phyloP scores from a whole-genome alignment of 1,284 basidiomycete species.

The Trametes versicolor region DNA sequence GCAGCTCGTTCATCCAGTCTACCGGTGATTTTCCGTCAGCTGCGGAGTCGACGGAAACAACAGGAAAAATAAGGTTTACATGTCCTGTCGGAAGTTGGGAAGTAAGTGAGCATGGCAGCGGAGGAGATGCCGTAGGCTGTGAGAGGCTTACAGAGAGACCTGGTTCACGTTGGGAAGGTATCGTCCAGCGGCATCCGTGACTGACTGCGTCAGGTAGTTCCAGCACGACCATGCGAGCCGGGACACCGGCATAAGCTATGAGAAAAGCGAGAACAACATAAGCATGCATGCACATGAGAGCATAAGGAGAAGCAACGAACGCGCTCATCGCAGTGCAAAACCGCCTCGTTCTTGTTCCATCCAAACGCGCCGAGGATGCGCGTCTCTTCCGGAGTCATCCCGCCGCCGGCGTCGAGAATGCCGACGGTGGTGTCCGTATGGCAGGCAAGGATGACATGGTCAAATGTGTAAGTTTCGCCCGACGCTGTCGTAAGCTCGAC shows the following conservation, averaged over 20 bases:
- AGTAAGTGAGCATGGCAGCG: not conserved
- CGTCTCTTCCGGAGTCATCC: slow-evolving; percentile 64
- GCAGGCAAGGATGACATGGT: slow-evolving; percentile 83
- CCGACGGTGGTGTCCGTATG: slow-evolving; percentile 76
- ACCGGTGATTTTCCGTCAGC: too few species aligned
- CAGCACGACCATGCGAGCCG: slow-evolving; percentile 76
- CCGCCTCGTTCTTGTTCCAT: slow-evolving; percentile 78
- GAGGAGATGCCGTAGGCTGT: slow-evolving; percentile 1
- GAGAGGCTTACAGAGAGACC: slow-evolving; percentile 68
- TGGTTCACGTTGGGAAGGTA: slow-evolving; percentile 63
- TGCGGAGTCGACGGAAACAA: not conserved
- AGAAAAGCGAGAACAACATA: not conserved
- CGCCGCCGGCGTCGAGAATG: slow-evolving; percentile 66
- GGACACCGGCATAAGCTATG: slow-evolving; percentile 72
- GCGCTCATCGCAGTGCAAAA: slow-evolving; percentile 72
- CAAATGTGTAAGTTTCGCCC: slow-evolving; percentile 60
- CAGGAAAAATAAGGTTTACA: not conserved
- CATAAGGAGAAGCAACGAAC: slow-evolving; percentile 43
- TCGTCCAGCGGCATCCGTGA: slow-evolving; percentile 46
- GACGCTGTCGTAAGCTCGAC: slow-evolving; percentile 56
- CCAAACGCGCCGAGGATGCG: slow-evolving; percentile 65
- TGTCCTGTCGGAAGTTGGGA: not conserved
- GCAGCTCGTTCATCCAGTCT: slow-evolving; percentile 79
- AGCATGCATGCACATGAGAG: not conserved
- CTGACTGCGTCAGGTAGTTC: slow-evolving; percentile 75